A percentile compares a stretch with the other conserved stretches of the same genome.
Conservation (phyloP, 192 early-diverging fungal species). For the Coemansia sp. region DNA sequence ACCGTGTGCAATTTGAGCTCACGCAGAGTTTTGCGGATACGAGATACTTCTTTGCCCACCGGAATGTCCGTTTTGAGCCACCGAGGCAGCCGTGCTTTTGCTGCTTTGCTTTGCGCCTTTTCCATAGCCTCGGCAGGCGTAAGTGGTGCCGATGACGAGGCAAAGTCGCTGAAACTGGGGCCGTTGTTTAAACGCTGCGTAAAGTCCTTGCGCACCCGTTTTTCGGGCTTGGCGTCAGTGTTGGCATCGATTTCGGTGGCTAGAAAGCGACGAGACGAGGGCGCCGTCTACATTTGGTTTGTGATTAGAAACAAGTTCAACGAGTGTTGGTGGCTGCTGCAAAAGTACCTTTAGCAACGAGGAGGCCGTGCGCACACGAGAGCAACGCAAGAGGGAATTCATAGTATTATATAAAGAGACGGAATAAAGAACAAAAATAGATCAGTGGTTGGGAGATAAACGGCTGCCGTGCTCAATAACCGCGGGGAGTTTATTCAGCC, state of each 20-base stretch:
- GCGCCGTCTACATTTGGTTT: neutral
- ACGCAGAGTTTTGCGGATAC: conserved; percentile 88
- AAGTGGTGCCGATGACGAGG: conserved; percentile 25
- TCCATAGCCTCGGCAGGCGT: conserved; percentile 35
- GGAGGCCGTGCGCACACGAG: neutral
- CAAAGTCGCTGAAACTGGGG: conserved; percentile 57
- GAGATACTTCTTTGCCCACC: conserved; percentile 70
- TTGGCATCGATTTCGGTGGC: conserved; percentile 30
- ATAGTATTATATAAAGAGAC: neutral
- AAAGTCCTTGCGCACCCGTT: conserved; percentile 49
- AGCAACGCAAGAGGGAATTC: neutral
- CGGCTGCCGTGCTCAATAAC: neutral
- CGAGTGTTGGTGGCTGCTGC: too few species aligned
- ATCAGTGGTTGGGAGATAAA: neutral
- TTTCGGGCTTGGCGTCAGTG: conserved; percentile 9
- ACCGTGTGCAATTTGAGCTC: conserved; percentile 96
- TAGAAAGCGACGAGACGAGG: conserved; percentile 16
- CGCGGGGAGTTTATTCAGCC: neutral
- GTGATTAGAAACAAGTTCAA: neutral
- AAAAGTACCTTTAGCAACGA: neutral
- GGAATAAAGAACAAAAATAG: conserved; percentile 1
- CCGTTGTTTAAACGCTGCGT: conserved; percentile 49
- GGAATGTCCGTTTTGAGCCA: conserved; percentile 98
- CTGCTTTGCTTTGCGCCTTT: conserved; percentile 14
- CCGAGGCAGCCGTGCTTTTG: conserved; percentile 64